Evolutionary conservation across 1,284 basidiomycete species (phyloP).

Genomic region (Ceratobasidium sp.): DNA sequence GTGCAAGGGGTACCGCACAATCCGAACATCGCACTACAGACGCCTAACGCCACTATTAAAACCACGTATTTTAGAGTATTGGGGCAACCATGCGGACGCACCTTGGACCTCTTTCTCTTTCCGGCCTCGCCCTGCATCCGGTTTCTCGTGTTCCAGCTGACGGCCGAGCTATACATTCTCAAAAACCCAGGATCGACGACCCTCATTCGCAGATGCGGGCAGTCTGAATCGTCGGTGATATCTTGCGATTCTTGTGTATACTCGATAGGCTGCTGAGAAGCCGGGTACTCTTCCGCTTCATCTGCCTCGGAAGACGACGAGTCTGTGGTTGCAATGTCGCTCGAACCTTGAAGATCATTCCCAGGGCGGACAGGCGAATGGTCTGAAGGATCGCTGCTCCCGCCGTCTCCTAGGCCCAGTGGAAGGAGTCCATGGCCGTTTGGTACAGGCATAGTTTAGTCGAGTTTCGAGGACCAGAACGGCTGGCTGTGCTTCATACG

Average conservation of each 20-base stretch:
- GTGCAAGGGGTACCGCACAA: slow-evolving; percentile 64
- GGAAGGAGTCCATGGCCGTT: background rate
- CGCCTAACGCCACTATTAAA: background rate
- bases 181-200: slow-evolving; percentile 18
- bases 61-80: background rate
- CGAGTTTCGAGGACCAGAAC: background rate
- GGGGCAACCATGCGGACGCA: background rate
- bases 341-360: background rate
- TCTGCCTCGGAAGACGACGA: slow-evolving; percentile 31
- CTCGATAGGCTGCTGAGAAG: background rate
- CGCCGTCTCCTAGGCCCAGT: background rate
- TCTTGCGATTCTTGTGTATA: background rate
- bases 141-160: slow-evolving; percentile 10
- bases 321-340: slow-evolving; percentile 26
- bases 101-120: slow-evolving; percentile 10
- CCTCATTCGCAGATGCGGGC: slow-evolving; percentile 19
- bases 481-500: background rate
- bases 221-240: slow-evolving; percentile 20
- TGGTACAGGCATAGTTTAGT: background rate
- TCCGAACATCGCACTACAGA: slow-evolving; percentile 55
- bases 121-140: slow-evolving; percentile 2
- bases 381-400: slow-evolving; percentile 17
- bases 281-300: background rate
- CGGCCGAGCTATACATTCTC: slow-evolving; percentile 5
- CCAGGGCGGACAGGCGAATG: slow-evolving; percentile 1